Evolutionary conservation across 148 eudicot species (phyloP).

Genomic region (Vaccinium corymbosum): DNA sequence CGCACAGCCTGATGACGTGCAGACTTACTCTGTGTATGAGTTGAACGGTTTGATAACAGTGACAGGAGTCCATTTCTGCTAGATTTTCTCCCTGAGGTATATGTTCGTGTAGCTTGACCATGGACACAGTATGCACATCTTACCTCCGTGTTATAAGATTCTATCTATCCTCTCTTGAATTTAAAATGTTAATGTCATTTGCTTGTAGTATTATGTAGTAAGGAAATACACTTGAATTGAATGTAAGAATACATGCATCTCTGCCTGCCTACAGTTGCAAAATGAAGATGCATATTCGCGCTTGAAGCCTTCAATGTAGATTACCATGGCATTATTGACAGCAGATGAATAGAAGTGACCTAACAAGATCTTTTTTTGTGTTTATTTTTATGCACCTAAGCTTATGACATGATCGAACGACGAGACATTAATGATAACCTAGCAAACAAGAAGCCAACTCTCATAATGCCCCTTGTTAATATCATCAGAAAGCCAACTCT

Average conservation of each 20-base stretch:
- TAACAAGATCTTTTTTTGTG: no score
- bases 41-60: background rate
- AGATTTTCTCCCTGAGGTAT: conserved; percentile 88
- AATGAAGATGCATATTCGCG: background rate
- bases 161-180: background rate
- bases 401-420: no score
- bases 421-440: no score
- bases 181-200: background rate
- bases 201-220: background rate
- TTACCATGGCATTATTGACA: no score
- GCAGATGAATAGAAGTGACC: no score
- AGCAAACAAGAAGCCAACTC: conserved; percentile 37
- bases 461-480: conserved; percentile 51
- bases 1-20: background rate
- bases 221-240: background rate
- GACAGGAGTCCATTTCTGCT: conserved; percentile 67
- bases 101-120: conserved; percentile 8
- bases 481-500: conserved; percentile 57
- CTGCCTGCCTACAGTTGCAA: background rate
- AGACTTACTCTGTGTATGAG: background rate
- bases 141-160: background rate
- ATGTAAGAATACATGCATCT: background rate
- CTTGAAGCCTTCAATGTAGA: background rate
- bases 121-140: no score
- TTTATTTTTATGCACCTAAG: no score